Conservation (phyloP, 805 yeast genomes). For the Hanseniaspora singularis region DNA sequence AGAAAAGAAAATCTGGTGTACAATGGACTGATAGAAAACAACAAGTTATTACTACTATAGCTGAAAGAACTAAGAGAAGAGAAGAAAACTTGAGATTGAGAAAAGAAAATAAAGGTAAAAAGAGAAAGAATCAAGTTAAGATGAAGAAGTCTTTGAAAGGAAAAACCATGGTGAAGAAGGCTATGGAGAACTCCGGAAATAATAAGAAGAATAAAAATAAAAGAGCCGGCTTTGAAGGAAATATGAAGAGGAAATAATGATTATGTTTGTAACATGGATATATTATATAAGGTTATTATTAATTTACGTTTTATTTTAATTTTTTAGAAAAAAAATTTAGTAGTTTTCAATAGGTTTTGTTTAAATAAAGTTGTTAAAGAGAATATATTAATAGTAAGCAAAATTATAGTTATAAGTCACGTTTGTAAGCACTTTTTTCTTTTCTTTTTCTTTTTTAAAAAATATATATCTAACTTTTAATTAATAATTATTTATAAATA, state of each 20-base stretch:
- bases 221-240: constrained; percentile 91
- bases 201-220: constrained; percentile 16
- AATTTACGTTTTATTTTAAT: background rate
- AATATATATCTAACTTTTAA: no score
- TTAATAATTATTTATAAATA: no score
- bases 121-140: constrained; percentile 60
- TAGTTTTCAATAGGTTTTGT: no score
- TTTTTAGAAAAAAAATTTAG: background rate
- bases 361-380: no score
- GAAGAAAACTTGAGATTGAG: constrained; percentile 82
- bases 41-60: constrained; percentile 59
- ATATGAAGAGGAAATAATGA: constrained; percentile 26
- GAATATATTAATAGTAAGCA: no score
- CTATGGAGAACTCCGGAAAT: constrained; percentile 1
- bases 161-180: constrained; percentile 19
- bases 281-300: background rate
- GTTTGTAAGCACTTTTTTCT: no score
- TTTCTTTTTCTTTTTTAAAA: no score
- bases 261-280: background rate
- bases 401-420: no score
- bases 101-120: constrained; percentile 72
- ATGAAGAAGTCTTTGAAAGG: constrained; percentile 29
- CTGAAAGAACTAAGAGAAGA: constrained; percentile 71
- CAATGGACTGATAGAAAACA: constrained; percentile 90
- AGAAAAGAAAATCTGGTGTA: constrained; percentile 71